Percentiles rank a stretch among this genome's conserved stretches.
Evolutionary conservation across 2,329 filamentous ascomycete genomes (phyloP).

Genomic region (Trichophyton rubrum): DNA sequence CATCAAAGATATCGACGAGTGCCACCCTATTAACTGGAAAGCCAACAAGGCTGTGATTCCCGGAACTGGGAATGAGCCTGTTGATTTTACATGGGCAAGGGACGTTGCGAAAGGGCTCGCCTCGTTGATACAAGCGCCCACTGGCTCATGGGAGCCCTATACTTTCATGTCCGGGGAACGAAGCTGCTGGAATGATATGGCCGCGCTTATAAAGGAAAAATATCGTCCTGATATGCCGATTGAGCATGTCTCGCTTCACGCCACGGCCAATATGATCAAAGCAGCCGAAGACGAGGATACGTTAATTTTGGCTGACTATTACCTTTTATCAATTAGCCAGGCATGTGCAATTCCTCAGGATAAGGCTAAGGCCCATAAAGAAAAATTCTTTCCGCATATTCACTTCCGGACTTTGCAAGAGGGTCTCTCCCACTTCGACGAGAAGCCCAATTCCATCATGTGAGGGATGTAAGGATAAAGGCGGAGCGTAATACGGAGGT

Average conservation of each 20-base stretch:
- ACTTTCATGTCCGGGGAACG: not conserved
- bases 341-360: not conserved
- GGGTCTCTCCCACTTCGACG: not conserved
- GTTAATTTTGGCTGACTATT: not conserved
- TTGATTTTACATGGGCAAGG: constrained; percentile 2
- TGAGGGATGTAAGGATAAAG: not conserved
- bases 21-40: not conserved
- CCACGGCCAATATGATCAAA: not conserved
- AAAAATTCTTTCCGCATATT: not conserved
- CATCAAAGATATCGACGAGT: constrained; percentile 1
- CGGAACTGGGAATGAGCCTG: constrained; percentile 2
- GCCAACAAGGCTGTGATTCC: not conserved
- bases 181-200: not conserved
- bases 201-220: not conserved
- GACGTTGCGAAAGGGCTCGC: constrained; percentile 1
- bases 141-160: constrained; percentile 2
- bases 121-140: not conserved
- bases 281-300: constrained; percentile 2
- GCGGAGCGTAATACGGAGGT: not conserved
- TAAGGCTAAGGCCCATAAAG: not conserved
- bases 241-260: not conserved
- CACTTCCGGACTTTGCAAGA: not conserved
- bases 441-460: not conserved
- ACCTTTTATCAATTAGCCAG: not conserved
- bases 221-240: not conserved